Percentiles rank a stretch among this genome's conserved stretches.
Evolutionary conservation across 1,284 basidiomycete species (phyloP).

Genomic region (Wallemia ichthyophaga): DNA sequence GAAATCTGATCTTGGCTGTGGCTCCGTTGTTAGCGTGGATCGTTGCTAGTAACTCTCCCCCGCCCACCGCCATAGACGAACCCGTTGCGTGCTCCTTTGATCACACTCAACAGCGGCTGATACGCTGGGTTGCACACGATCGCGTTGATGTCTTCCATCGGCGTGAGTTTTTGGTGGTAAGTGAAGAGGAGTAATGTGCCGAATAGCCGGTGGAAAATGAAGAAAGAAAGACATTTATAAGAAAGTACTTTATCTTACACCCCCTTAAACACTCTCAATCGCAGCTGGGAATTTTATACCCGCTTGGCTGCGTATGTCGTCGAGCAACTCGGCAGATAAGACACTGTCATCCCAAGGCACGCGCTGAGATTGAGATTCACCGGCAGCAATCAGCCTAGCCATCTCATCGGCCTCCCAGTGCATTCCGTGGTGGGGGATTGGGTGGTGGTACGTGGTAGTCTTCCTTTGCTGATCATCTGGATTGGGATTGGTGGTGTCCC

Average conservation of each 20-base stretch:
- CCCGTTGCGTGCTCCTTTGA: constrained; percentile 87
- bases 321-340: neutral
- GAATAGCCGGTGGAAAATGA: too few species aligned
- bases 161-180: too few species aligned
- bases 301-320: neutral
- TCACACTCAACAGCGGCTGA: constrained; percentile 64
- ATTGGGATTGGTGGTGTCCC: neutral
- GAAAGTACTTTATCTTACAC: neutral
- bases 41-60: neutral
- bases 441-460: neutral
- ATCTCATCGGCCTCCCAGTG: constrained; percentile 1
- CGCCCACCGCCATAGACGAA: constrained; percentile 38
- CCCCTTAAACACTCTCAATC: neutral
- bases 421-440: constrained; percentile 1
- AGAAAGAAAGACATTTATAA: neutral
- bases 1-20: constrained; percentile 74
- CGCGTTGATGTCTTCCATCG: constrained; percentile 5
- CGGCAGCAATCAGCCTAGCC: neutral
- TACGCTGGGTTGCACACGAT: constrained; percentile 28
- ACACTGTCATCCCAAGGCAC: neutral
- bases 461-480: neutral
- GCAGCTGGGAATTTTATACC: neutral
- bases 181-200: too few species aligned
- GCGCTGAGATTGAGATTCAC: neutral
- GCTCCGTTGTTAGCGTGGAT: neutral